phyloP scores from a whole-genome alignment of 148 eudicot genomes.

The Rhododendron henanense region DNA sequence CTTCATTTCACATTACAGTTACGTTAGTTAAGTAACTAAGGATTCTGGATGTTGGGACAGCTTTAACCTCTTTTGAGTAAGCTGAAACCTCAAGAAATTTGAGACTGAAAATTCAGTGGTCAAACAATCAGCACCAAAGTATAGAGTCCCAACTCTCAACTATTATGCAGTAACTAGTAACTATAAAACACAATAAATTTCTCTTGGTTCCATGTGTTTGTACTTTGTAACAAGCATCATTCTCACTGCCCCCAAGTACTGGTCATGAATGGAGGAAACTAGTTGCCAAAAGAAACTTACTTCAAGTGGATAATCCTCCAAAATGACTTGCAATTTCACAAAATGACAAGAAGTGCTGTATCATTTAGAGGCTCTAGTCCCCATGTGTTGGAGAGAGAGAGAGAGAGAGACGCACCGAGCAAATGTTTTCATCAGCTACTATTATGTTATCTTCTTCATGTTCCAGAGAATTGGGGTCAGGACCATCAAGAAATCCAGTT shows the following conservation, averaged over 20 bases:
- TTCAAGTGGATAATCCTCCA: not conserved
- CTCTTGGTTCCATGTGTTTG: not conserved
- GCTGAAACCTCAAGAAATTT: not conserved
- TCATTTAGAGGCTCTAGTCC: not conserved
- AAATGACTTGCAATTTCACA: not conserved
- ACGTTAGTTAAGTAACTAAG: not conserved
- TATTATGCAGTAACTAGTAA: not conserved
- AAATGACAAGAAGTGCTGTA: not conserved
- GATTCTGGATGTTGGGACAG: not conserved
- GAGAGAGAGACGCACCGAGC: slow-evolving; percentile 13
- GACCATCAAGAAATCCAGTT: slow-evolving; percentile 32
- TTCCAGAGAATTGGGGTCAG: slow-evolving; percentile 17
- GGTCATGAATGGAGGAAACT: not conserved
- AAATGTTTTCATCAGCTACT: slow-evolving; percentile 7
- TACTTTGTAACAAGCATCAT: not conserved
- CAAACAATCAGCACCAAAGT: slow-evolving; percentile 3
- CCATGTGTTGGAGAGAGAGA: not conserved
- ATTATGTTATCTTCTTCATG: slow-evolving; percentile 13
- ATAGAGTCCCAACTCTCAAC: not conserved
- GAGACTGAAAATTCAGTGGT: not conserved
- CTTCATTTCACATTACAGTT: not conserved
- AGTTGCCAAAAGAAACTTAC: not conserved
- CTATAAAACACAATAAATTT: not conserved
- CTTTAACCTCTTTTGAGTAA: not conserved
- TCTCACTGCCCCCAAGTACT: not conserved